Conservation (phyloP, 2,329 filamentous ascomycete genomes). For the Cordyceps javanica region DNA sequence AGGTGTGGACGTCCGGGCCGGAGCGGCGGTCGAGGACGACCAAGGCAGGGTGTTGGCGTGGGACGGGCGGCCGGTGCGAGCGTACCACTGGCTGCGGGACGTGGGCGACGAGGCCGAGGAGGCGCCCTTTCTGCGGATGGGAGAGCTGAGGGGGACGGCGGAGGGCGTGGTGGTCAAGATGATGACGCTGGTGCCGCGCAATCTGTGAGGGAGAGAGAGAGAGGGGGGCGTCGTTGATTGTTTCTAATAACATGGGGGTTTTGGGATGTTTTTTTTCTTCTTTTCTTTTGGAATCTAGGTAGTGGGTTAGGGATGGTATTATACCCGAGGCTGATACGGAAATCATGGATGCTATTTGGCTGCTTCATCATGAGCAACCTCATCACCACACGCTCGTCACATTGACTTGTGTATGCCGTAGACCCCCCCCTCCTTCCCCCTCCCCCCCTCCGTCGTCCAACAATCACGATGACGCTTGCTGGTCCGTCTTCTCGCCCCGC, state of each 20-base stretch:
- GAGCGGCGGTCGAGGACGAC: background rate
- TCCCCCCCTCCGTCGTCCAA: no score
- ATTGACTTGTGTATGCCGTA: no score
- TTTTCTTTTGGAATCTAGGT: background rate
- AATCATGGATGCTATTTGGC: background rate
- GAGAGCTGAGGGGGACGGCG: constrained; percentile 1
- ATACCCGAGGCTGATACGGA: background rate
- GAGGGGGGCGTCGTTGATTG: background rate
- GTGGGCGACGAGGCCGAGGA: background rate
- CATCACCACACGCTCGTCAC: no score
- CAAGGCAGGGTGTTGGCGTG: background rate
- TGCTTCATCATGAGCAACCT: background rate
- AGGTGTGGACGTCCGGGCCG: no score
- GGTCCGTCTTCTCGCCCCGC: constrained; percentile 29
- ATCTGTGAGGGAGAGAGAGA: background rate
- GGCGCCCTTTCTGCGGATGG: background rate
- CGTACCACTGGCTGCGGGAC: constrained; percentile 6
- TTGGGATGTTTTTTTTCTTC: no score
- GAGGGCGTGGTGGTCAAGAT: constrained; percentile 8
- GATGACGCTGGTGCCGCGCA: constrained; percentile 3
- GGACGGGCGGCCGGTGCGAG: background rate
- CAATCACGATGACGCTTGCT: no score
- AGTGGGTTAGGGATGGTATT: background rate
- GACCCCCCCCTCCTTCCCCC: no score
- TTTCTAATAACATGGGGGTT: no score